Evolutionary conservation across 2,329 filamentous ascomycete species (phyloP), one percentile per base, ranked within the genome.

Genomic region (Thermothelomyces thermophilus): DNA sequence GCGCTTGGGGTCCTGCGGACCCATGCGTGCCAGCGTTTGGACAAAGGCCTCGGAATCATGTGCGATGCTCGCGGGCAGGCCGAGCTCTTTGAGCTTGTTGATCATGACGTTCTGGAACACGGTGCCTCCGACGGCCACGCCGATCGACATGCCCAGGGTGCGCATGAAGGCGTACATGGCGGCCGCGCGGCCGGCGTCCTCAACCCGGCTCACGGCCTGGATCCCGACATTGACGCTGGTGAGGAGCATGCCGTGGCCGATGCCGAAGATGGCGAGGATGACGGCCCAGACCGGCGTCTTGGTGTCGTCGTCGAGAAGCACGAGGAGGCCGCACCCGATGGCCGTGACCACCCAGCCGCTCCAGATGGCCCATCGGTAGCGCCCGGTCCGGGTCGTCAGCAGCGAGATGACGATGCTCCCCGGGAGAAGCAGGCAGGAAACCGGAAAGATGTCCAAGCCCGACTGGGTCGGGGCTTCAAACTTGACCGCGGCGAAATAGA

Each of bases 151-250:
- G 49, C 70, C 69, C 43, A 72, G 61, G 17, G 67, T 67, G 5
- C 70, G 66, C 52, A 67, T 58, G 43, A 72, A 73, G 14, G 63
- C 64, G 51, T 70, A 72, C 63, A 70, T 71, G 46, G 66, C 64
- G 0, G 67, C 64, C 0, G 70, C 69, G 8, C 63, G 60, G 0
- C 60, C 68, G 45, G 68, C 68, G 39, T 71, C 66, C 13, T 63
- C 65, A 2, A 61, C 59, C 17, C 55, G 51, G 56, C 64, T 67
- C 46, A 67, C 63, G 7, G 68, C 68, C 55, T 71, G 69, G 28
- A 67, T 61, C 16, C 67, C 68, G 40, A 70, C 66, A 46, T 65
- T 66, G 58, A 70, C 64, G 24, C 67, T 66, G 24, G 66, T 70
- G 41, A 71, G 64, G 14, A 68, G 58, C 48, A 66, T 63, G 36